These are phyloP conservation scores for Elongisporangium undulatum DNA, from an alignment of 352 stramenopile genomes.

Conservation along the genomic window DNA sequence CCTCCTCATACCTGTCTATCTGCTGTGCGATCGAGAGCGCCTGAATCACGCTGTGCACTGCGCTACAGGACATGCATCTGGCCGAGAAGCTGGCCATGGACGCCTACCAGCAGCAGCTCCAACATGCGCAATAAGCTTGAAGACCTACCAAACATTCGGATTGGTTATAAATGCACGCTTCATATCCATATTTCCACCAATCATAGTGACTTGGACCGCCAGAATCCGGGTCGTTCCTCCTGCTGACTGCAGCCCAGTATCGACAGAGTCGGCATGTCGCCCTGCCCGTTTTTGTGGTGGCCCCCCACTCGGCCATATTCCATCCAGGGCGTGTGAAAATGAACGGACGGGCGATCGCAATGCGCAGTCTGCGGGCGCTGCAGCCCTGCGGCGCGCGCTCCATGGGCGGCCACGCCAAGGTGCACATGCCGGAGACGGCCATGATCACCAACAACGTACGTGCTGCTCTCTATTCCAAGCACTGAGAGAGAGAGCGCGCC, in stretches of 20 bases:
- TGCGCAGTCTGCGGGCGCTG: slow-evolving; percentile 23
- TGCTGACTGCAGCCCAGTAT: background rate
- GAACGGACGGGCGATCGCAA: slow-evolving; percentile 1
- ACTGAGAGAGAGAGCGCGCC: background rate
- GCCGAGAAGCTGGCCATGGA: slow-evolving; percentile 55
- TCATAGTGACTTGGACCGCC: background rate
- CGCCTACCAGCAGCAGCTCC: slow-evolving; percentile 24
- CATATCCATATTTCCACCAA: background rate
- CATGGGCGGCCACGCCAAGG: slow-evolving; percentile 50
- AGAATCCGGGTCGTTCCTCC: background rate
- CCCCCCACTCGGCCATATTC: background rate
- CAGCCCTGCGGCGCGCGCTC: slow-evolving; percentile 30
- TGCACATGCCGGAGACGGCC: slow-evolving; percentile 82
- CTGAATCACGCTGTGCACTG: background rate
- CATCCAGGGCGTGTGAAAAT: slow-evolving; percentile 10
- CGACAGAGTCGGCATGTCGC: slow-evolving; percentile 3
- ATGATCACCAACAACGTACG: slow-evolving; percentile 87
- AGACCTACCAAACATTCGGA: background rate
- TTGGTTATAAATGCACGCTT: background rate
- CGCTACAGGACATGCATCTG: slow-evolving; percentile 60
- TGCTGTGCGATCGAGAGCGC: background rate
- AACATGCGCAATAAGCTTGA: background rate
- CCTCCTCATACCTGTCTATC: background rate
- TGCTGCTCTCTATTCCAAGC: background rate
- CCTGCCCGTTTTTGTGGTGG: slow-evolving; percentile 5